A percentile compares a stretch with the other conserved stretches of the same genome.
These are phyloP conservation scores for Pyricularia sp. DNA, from an alignment of 2,329 filamentous ascomycete species.

Conservation along the genomic window DNA sequence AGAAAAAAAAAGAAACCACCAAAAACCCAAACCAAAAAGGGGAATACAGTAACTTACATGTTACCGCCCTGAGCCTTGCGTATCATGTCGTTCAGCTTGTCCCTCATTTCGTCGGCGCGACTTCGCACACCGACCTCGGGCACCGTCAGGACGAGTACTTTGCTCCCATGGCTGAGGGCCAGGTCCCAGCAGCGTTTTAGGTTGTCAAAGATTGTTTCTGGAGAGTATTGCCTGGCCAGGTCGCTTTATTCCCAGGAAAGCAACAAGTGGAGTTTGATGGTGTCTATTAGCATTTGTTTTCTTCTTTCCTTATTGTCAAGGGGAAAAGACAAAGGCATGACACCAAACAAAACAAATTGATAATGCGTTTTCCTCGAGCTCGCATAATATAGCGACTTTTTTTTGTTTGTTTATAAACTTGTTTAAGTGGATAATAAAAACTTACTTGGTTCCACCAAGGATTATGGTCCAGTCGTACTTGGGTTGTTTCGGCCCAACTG, in stretches of 20 bases:
- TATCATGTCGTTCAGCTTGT: conserved; percentile 44
- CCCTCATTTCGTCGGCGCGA: conserved; percentile 5
- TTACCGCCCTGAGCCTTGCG: conserved; percentile 34
- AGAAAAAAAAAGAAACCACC: too few species aligned
- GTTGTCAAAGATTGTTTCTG: conserved; percentile 34
- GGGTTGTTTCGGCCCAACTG: conserved; percentile 8
- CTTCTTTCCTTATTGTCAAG: too few species aligned
- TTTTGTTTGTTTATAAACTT: neutral
- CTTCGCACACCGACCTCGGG: conserved; percentile 35
- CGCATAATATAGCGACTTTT: too few species aligned
- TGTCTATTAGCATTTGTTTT: neutral
- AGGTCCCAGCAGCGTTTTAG: conserved; percentile 42
- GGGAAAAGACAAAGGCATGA: neutral
- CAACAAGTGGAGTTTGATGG: neutral
- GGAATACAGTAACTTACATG: conserved; percentile 33
- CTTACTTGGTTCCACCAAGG: conserved; percentile 52
- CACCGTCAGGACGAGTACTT: conserved; percentile 55
- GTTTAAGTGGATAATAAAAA: neutral
- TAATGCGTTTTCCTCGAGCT: neutral
- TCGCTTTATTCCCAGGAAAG: conserved; percentile 26
- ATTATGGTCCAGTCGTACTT: conserved; percentile 52
- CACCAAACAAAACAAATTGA: neutral
- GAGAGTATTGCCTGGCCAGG: conserved; percentile 28
- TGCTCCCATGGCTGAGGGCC: conserved; percentile 36
- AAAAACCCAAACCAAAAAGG: conserved; percentile 1